Base-by-base conservation (phyloP, 257 asterid genomes). In the Coffea eugenioides region DNA sequence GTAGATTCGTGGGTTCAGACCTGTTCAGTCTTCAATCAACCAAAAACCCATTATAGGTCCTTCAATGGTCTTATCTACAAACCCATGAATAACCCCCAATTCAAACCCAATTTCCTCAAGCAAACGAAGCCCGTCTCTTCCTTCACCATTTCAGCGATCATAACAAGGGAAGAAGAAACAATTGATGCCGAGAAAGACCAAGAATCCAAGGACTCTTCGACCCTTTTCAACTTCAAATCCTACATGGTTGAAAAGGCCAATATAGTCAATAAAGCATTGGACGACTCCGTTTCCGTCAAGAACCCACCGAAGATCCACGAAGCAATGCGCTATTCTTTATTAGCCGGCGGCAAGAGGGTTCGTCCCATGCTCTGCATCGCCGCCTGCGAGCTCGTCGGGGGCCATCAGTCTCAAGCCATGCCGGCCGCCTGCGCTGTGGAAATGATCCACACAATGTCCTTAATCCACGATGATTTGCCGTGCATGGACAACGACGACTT, bases 351-450 rank as follows among this genome's bases (percentile, higher is more conserved):
- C 0, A 93, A 93, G 82, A 86, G 97, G 77, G 91, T 90, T 81
- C 87, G 97, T 10, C 95, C 97, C 5, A 88, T 90, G 87, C 84
- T 93, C 79, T 93, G 97, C 64, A 81, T 93, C 76, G 97, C 97
- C 46, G 93, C 97, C 77, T 90, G 94, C 69, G 97, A 93, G 75
- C 83, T 84, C 51, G 94, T 90, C 74, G 97, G 97, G n/a, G 97
- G 97, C n/a, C 45, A 79, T 41, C 86, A 87, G 61, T 43, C 88
- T 14, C 80, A 85, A 43, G 94, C 93, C 45, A 51, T 89, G 82
- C 94, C 97, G 8, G 95, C 95, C 21, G 97, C 97, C 82, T 91
- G 94, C 75, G 97, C 97, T 14, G 92, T 90, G 81, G 97, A 93
- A 84, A 93, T 93, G 97, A 91, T 93, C 71, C 97, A 93, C 81